Conservation (phyloP, 2,329 filamentous ascomycete species). For the Aspergillus japonicus region DNA sequence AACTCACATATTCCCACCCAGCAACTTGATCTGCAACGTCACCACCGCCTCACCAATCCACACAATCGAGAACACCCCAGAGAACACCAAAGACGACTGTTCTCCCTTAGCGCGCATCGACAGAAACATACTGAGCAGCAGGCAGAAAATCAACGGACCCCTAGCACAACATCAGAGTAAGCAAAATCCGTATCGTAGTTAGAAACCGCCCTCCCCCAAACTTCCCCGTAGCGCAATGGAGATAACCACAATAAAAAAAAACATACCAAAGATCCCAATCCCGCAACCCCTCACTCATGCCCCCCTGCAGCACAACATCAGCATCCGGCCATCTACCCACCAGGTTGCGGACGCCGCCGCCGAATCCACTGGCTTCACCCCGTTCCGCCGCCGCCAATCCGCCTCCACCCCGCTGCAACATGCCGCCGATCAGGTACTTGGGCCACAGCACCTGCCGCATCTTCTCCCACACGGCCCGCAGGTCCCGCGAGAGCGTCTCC, state of each 20-base stretch:
- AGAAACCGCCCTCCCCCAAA: background rate
- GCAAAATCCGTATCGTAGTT: background rate
- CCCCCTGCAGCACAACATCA: slow-evolving; percentile 63
- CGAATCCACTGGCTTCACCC: slow-evolving; percentile 51
- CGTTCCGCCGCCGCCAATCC: slow-evolving; percentile 55
- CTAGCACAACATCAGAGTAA: slow-evolving; percentile 33
- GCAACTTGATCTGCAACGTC: slow-evolving; percentile 93
- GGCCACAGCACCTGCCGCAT: slow-evolving; percentile 96
- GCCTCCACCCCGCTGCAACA: slow-evolving; percentile 59
- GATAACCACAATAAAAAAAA: background rate
- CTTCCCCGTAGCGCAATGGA: background rate
- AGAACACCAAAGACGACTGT: slow-evolving; percentile 88
- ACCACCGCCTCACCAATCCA: slow-evolving; percentile 97
- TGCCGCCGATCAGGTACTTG: slow-evolving; percentile 78
- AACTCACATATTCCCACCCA: slow-evolving; percentile 87
- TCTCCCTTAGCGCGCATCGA: slow-evolving; percentile 75
- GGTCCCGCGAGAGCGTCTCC: slow-evolving; percentile 90
- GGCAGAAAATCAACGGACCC: slow-evolving; percentile 92
- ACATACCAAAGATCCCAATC: slow-evolving; percentile 92
- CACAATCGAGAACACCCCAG: slow-evolving; percentile 91
- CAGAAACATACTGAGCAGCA: slow-evolving; percentile 82
- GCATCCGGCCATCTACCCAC: slow-evolving; percentile 67
- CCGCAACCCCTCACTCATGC: slow-evolving; percentile 83
- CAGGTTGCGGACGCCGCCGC: slow-evolving; percentile 52
- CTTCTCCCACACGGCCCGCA: slow-evolving; percentile 94